phyloP scores from a whole-genome alignment of 345 rosid species.

The Cardiospermum halicacabum region DNA sequence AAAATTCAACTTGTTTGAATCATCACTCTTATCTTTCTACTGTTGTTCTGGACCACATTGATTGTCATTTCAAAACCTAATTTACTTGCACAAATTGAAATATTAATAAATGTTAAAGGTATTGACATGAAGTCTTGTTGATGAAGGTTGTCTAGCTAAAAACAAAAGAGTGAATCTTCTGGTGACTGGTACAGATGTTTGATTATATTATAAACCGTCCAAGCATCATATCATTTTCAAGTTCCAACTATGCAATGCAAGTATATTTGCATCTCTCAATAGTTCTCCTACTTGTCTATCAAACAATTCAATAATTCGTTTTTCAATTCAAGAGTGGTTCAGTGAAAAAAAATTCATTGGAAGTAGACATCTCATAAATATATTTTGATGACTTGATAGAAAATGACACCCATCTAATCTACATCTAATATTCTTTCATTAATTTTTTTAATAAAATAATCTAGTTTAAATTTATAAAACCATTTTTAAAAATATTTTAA shows the following conservation, averaged over 20 bases:
- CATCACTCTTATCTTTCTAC: neutral
- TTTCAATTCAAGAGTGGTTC: neutral
- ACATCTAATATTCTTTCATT: too few relatives aligned
- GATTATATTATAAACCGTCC: neutral
- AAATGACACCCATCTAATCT: neutral
- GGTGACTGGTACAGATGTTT: too few relatives aligned
- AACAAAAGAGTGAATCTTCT: neutral
- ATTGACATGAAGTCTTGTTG: too few relatives aligned
- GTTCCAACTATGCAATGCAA: neutral
- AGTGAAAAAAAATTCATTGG: neutral
- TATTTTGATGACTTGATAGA: too few relatives aligned
- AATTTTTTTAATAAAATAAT: too few relatives aligned
- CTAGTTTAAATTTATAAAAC: too few relatives aligned
- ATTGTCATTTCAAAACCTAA: neutral
- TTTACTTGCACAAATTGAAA: neutral
- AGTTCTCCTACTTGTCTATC: neutral
- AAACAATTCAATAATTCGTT: conserved; percentile 1
- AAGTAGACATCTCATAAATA: too few relatives aligned
- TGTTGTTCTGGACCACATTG: neutral
- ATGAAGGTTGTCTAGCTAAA: neutral
- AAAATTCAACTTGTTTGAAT: conserved; percentile 5
- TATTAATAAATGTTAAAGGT: too few relatives aligned
- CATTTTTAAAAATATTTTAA: too few relatives aligned
- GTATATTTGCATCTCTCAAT: neutral
- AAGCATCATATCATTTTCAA: neutral